Conservation (phyloP, 768 basidiomycete genomes). For the Lactarius quietus region DNA sequence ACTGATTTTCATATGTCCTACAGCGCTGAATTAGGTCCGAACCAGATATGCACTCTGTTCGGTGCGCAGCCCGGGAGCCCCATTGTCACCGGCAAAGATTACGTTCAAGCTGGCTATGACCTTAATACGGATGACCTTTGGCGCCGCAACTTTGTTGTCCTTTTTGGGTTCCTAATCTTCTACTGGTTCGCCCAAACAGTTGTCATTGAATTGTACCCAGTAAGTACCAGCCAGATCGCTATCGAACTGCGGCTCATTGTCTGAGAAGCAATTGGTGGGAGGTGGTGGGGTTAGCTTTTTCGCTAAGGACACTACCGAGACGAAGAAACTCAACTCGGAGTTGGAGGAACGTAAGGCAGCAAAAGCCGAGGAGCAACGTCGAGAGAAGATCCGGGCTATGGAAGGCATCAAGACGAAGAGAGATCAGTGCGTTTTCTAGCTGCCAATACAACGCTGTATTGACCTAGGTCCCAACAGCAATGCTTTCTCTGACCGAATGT, state of each 20-base stretch:
- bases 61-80: conserved; percentile 57
- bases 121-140: conserved; percentile 55
- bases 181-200: conserved; percentile 70
- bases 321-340: conserved; percentile 50
- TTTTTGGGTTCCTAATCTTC: conserved; percentile 63
- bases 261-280: conserved; percentile 47
- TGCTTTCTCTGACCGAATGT: conserved; percentile 37
- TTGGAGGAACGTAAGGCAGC: conserved; percentile 48
- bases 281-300: conserved; percentile 59
- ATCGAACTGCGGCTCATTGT: conserved; percentile 26
- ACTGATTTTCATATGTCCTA: neutral
- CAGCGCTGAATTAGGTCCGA: conserved; percentile 66
- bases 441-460: neutral
- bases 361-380: conserved; percentile 32
- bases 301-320: conserved; percentile 54
- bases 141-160: conserved; percentile 67
- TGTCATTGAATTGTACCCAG: conserved; percentile 57
- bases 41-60: conserved; percentile 75
- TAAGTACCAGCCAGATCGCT: conserved; percentile 35
- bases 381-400: conserved; percentile 27
- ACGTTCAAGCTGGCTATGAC: conserved; percentile 60
- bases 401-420: conserved; percentile 35
- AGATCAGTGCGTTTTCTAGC: conserved; percentile 52
- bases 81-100: conserved; percentile 76
- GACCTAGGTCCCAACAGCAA: neutral